phyloP scores from a whole-genome alignment of 2,329 filamentous ascomycete species.

The Colletotrichum acutatum region DNA sequence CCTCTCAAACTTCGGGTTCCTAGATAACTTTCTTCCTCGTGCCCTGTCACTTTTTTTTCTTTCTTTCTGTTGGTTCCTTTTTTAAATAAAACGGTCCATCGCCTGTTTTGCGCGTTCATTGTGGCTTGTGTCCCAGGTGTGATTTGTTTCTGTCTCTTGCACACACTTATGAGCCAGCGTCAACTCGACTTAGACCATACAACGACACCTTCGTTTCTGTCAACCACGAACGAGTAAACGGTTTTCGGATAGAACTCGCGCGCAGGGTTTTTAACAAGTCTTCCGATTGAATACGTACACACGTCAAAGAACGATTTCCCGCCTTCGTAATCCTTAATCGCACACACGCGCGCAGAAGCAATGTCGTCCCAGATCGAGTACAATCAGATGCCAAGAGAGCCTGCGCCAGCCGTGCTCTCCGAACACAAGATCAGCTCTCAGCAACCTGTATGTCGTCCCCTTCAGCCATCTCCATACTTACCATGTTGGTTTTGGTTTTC shows the following conservation, averaged over 20 bases:
- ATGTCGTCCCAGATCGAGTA: slow-evolving; percentile 28
- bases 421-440: slow-evolving; percentile 43
- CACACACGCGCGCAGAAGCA: background rate
- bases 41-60: background rate
- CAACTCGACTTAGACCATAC: background rate
- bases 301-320: too few species aligned
- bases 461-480: slow-evolving; percentile 1
- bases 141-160: background rate
- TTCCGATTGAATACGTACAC: too few species aligned
- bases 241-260: background rate
- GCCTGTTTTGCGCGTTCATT: slow-evolving; percentile 14
- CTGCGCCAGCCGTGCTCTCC: slow-evolving; percentile 44
- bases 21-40: too few species aligned
- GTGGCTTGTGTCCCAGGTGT: background rate
- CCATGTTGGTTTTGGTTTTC: background rate
- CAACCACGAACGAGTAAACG: background rate
- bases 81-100: background rate
- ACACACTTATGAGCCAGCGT: background rate
- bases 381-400: slow-evolving; percentile 47
- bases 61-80: background rate
- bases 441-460: slow-evolving; percentile 47
- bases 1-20: background rate
- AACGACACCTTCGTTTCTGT: slow-evolving; percentile 11
- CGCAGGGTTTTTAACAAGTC: too few species aligned
- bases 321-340: slow-evolving; percentile 9